phyloP scores from a whole-genome alignment of 768 basidiomycete species.

The Lactarius psammicola region DNA sequence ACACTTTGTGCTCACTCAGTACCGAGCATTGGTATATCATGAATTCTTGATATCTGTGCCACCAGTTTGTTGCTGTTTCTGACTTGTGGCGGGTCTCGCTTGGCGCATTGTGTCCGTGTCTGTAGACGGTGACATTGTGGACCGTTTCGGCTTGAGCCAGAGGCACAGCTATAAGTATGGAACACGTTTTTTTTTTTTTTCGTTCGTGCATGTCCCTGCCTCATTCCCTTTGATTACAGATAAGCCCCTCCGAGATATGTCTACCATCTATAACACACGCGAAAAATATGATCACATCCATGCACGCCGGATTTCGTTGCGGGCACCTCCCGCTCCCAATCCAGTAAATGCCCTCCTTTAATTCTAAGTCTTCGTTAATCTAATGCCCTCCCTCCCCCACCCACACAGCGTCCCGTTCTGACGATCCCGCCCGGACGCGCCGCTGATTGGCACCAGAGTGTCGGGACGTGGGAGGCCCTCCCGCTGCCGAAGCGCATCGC shows the following conservation, averaged over 20 bases:
- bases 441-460: slow-evolving; percentile 22
- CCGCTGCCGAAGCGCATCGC: slow-evolving; percentile 13
- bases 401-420: slow-evolving; percentile 7
- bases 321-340: slow-evolving; percentile 22
- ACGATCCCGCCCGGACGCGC: slow-evolving; percentile 21
- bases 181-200: slow-evolving; percentile 8
- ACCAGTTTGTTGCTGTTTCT: not conserved
- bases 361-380: no score
- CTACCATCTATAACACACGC: not conserved
- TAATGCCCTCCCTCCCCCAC: not conserved
- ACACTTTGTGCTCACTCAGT: not conserved
- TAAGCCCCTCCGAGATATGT: slow-evolving; percentile 4
- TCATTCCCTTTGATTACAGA: not conserved
- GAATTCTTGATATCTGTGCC: not conserved
- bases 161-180: slow-evolving; percentile 9
- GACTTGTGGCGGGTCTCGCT: not conserved
- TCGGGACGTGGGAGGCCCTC: slow-evolving; percentile 10
- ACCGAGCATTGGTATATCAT: not conserved
- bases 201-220: no score
- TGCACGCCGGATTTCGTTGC: slow-evolving; percentile 14
- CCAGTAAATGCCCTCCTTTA: slow-evolving; percentile 1
- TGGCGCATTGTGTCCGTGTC: not conserved
- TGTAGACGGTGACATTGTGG: not conserved
- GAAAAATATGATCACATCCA: not conserved
- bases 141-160: not conserved